A percentile compares a stretch with the other conserved stretches of the same genome.
phyloP scores from a whole-genome alignment of 2,329 filamentous ascomycete species.

The Penicillium rolfsii region DNA sequence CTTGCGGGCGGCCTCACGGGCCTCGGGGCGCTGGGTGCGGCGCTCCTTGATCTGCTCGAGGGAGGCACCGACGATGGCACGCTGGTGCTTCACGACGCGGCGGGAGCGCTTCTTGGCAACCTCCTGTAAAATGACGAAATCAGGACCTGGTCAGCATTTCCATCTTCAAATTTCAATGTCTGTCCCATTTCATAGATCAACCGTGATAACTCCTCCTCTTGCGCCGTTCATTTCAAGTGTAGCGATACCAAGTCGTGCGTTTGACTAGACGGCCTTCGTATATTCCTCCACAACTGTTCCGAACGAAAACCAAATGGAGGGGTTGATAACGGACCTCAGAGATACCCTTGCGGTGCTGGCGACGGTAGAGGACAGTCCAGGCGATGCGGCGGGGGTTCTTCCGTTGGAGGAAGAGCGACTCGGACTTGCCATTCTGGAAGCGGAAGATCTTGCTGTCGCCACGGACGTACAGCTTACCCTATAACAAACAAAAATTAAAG shows the following conservation, averaged over 20 bases:
- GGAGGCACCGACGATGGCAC: slow-evolving; percentile 97
- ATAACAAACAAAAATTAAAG: slow-evolving; percentile 41
- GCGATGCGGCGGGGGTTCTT: slow-evolving; percentile 99
- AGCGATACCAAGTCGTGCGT: background rate
- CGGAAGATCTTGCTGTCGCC: slow-evolving; percentile 99
- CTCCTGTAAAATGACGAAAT: slow-evolving; percentile 68
- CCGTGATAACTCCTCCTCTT: slow-evolving; percentile 19
- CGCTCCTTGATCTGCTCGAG: slow-evolving; percentile 99
- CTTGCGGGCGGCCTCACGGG: slow-evolving; percentile 84
- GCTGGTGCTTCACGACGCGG: slow-evolving; percentile 97
- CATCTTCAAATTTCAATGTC: slow-evolving; percentile 5
- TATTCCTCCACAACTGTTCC: slow-evolving; percentile 16
- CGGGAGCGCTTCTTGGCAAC: slow-evolving; percentile 99
- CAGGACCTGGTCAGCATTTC: slow-evolving; percentile 33
- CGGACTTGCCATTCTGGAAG: slow-evolving; percentile 99
- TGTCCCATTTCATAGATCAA: background rate
- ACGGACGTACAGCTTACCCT: slow-evolving; percentile 99
- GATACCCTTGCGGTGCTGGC: slow-evolving; percentile 99
- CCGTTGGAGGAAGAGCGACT: slow-evolving; percentile 99
- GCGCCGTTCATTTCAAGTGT: slow-evolving; percentile 10
- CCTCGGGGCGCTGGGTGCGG: slow-evolving; percentile 91
- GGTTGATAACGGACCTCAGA: slow-evolving; percentile 80
- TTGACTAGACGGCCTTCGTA: slow-evolving; percentile 11
- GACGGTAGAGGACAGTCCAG: slow-evolving; percentile 97
- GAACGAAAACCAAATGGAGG: slow-evolving; percentile 28